Evolutionary conservation across 257 asterid species (phyloP), one percentile per base, ranked within the genome.

Genomic region (Plantago elongata): DNA sequence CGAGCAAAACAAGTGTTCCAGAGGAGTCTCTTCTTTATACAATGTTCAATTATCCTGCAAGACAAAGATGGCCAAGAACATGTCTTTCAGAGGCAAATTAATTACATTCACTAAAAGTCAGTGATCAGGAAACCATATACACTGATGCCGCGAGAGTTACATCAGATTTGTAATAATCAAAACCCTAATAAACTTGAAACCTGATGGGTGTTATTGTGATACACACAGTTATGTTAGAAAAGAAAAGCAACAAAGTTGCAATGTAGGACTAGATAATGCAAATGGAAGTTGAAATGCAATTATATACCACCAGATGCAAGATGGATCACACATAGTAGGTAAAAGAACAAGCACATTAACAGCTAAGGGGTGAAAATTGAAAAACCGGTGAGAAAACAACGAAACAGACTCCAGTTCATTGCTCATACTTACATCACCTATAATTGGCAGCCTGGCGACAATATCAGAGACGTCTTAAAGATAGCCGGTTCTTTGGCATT

Each of bases 1-100:
- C 87, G 90, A 78, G 84, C 97, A 85, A 93, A 93, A 79, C 84
- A 81, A 68, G 68, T 57, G 68, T 66, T 89, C 99, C 97, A 93
- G 30, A 45, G 69, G 68, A 89, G 92, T 62, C 99, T 81, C 77
- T 90, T 93, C 83, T 85, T 93, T 75, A 89, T 80, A 79, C 97
- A 87, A 74, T 87, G 91, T 47, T 93, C 94, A 64, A 80, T 73
- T 72, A 93, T 76, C 99, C 99, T 93, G 89, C 71, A 66, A 30
- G 54, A 69, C 60, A 57, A 47, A 49, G 62, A 44, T 57, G 37
- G 55, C 40, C 57, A 62, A 52, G 16, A 63, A 15, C 45, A 68
- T 44, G 58, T 46, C 63, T 62, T 60, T 48, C 63, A 64, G 69
- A 46, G 52, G 51, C 27, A 68, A 13, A 54, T 47, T 50, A 45